Base-by-base conservation (phyloP, 192 early-diverging fungal species). In the Coemansia interrupta region DNA sequence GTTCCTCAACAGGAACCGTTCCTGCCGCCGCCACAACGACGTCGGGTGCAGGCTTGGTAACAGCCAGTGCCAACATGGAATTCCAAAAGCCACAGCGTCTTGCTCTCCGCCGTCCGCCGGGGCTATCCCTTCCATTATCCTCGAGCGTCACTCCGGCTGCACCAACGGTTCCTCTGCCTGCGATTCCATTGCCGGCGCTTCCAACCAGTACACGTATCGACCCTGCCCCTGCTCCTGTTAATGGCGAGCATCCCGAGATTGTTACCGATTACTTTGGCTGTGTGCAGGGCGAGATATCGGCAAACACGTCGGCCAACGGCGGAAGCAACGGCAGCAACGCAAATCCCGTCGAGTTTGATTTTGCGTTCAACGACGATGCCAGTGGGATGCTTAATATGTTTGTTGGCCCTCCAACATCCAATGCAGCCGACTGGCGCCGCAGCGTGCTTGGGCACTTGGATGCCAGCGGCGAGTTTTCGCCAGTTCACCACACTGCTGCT, bases 231-330 rank as follows among this genome's bases (percentile, higher is more conserved):
- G 26, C 51, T 12, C 14, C 51, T 53, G 19, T 10, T 0, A 26
- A 53, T 36, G 14, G 15, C 17, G 30, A 30, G 28, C 51, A 30
- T 11, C 30, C 32, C 4, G 30, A 30, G 18, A 38, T 53, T 8
- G 32, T 38, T 38, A 53, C 51, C 12, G 72, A 76, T 42, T 76
- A 76, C 43, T 76, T 76, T 59, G 73, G 72, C 38, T 44, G 51
- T 53, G 29, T 48, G 18, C 46, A 39, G 51, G 49, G 32, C 14
- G 39, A 42, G 17, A 55, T 30, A 14, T 55, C 51, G 36, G 29
- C 36, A 39, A 19, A 38, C 32, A 32, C 51, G 15, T 26, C 58
- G 18, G 12, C 28, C 42, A 46, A 44, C 36, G 49, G 63, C 24
- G 17, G 23, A 5, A 32, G 39, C 60, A 68, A 36, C 47, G 56